These are phyloP conservation scores for Microascus cirrosus DNA, from an alignment of 2,329 filamentous ascomycete species.

Conservation along the genomic window DNA sequence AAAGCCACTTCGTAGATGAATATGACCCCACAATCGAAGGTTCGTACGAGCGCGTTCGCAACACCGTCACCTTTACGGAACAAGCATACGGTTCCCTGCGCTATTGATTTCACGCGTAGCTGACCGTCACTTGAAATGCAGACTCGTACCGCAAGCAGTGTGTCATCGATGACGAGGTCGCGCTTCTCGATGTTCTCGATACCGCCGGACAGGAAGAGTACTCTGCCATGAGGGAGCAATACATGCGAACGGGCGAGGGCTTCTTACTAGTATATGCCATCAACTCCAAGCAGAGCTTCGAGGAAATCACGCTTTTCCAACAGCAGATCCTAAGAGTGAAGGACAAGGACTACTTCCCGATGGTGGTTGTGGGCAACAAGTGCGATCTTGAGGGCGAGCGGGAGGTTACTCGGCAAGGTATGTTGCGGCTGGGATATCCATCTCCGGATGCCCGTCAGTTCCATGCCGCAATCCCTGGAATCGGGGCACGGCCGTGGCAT, in stretches of 20 bases:
- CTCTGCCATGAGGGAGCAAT: slow-evolving; percentile 98
- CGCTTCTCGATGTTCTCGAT: slow-evolving; percentile 93
- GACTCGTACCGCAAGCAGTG: slow-evolving; percentile 99
- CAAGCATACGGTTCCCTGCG: not conserved
- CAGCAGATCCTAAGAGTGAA: slow-evolving; percentile 98
- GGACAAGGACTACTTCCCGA: slow-evolving; percentile 99
- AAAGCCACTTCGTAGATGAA: slow-evolving; percentile 97
- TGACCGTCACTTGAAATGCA: slow-evolving; percentile 23
- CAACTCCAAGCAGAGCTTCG: slow-evolving; percentile 91
- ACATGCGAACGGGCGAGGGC: slow-evolving; percentile 97
- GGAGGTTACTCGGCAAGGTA: slow-evolving; percentile 86
- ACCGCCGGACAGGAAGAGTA: slow-evolving; percentile 99
- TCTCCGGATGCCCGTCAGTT: slow-evolving; percentile 4
- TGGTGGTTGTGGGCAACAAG: slow-evolving; percentile 98
- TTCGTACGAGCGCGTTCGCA: slow-evolving; percentile 27
- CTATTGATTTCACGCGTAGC: not conserved
- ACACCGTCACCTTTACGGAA: not conserved
- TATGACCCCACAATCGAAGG: slow-evolving; percentile 99
- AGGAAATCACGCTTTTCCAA: slow-evolving; percentile 97
- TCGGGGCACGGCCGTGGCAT: not conserved
- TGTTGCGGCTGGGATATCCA: slow-evolving; percentile 16
- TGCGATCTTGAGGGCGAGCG: slow-evolving; percentile 93
- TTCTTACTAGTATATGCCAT: slow-evolving; percentile 98
- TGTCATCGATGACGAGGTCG: slow-evolving; percentile 95
- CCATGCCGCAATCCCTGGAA: not conserved